phyloP scores from a whole-genome alignment of 768 basidiomycete species.

The Pleurotus cornucopiae region DNA sequence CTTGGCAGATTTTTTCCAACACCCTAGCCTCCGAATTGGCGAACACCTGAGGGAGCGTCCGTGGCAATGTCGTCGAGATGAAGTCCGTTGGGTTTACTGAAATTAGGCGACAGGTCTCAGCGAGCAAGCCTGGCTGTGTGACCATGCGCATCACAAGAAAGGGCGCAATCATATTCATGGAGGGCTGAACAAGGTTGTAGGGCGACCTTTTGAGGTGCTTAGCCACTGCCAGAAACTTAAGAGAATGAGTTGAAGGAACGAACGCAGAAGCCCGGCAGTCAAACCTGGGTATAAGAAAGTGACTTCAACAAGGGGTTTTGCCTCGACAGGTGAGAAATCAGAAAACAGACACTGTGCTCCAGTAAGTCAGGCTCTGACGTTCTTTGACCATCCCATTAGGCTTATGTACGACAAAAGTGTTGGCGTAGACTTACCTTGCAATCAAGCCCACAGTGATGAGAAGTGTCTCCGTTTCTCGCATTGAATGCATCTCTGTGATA shows the following conservation, averaged over 20 bases:
- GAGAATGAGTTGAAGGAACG: constrained; percentile 11
- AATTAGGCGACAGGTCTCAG: constrained; percentile 69
- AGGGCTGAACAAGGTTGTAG: constrained; percentile 67
- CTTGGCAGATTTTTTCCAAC: constrained; percentile 57
- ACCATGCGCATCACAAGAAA: constrained; percentile 58
- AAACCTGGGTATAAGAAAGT: constrained; percentile 63
- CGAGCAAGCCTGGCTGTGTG: constrained; percentile 53
- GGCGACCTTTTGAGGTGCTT: constrained; percentile 56
- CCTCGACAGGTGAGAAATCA: constrained; percentile 66
- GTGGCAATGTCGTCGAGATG: constrained; percentile 54
- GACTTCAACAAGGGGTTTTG: constrained; percentile 68
- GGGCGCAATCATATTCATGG: constrained; percentile 62
- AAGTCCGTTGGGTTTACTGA: constrained; percentile 54
- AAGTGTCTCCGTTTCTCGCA: constrained; percentile 57
- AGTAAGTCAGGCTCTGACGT: constrained; percentile 50
- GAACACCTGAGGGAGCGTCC: constrained; percentile 69
- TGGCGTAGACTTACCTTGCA: constrained; percentile 32
- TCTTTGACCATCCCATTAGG: constrained; percentile 18
- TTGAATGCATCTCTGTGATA: constrained; percentile 41
- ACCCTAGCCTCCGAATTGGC: constrained; percentile 53
- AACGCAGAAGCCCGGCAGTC: constrained; percentile 11
- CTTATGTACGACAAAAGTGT: background rate
- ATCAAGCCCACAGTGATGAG: constrained; percentile 58
- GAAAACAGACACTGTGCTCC: constrained; percentile 52
- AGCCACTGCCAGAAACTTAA: constrained; percentile 49